Evolutionary conservation across 2,329 filamentous ascomycete genomes (phyloP), one percentile per base, ranked within the genome.

Genomic region (Ascochyta viciae-villosae): DNA sequence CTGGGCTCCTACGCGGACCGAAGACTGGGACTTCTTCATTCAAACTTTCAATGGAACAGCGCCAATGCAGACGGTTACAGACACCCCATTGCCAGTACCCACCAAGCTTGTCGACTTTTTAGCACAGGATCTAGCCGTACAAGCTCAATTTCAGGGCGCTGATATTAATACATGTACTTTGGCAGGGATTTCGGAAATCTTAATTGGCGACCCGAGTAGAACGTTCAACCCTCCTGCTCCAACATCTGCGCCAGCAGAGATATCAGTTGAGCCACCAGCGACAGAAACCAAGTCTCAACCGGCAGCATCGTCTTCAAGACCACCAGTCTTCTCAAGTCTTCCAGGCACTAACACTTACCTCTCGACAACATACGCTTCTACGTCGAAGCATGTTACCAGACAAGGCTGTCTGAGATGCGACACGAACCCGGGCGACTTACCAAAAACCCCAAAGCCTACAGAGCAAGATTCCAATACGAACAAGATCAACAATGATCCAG

Each of bases 141-240:
- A 55, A 9, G 47, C 40, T 3, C 50, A 65, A 7, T 75, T 67
- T 40, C 54, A 52, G n/a, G 67, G 68, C 4, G 62, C 65, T 6
- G 60, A 75, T 53, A 68, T 74, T 16, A 64, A 65, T 16, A 71
- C 69, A 1, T 75, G 72, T 57, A 70, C 53, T 15, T 24, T 50
- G 19, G 38, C 45, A 40, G 27, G 34, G 1, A 40, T 27, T 4
- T 27, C 34, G 8, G 51, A 40, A 12, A 22, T 43, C 3, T n/a
- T 51, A 19, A n/a, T 44, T 22, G 40, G 46, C n/a, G 15, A 37
- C 6, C 53, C 57, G n/a, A 41, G 27, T 22, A 55, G 40, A 16
- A 44, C 48, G 4, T 43, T 56, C 3, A 23, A 16, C 12, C 41
- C 37, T 12, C 48, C 42, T 12, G 22, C 46, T 46, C 45, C 51